Base-by-base conservation (phyloP, 352 stramenopile genomes). In the Phytophthora pinifolia region DNA sequence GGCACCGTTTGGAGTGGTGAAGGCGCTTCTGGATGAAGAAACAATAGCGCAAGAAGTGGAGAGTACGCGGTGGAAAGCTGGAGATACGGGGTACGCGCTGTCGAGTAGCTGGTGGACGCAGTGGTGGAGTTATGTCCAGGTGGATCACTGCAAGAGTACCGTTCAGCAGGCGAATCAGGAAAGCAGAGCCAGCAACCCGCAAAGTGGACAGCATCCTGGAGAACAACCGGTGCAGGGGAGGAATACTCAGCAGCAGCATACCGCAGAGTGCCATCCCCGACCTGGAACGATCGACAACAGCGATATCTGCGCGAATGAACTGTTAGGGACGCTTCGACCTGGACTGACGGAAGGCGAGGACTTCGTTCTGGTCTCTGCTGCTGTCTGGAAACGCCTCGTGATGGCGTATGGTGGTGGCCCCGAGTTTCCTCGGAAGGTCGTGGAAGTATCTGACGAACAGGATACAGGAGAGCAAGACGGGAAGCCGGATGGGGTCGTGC, bases 371-470 rank as follows among this genome's bases (percentile, higher is more conserved):
- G 62, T 89, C 0, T 45, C 71, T 0, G 22, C 49, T 37, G 6
- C 9, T 3, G 58, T 89, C 8, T 92, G 82, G 82, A 72, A 64
- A 12, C 72, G 70, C 10, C 65, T 92, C 5, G 35, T 78, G 9
- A 49, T 77, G 46, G 41, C 76, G 0, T 89, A 89, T 34, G 77
- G 77, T 34, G 75, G 77, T 10, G 79, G 79, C 1, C 79, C 76
- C 0, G 72, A 76, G 29, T 69, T 88, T 36, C 69, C 79, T 3
- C 79, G 82, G 4, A 78, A 73, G 35, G 53, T 88, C n/a, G 32
- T 74, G 2, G 49, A 43, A 1, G 47, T 65, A 0, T 36, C 20
- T 37, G 20, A 60, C 3, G 55, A 65, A 15, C 50, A 61, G n/a
- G 32, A 44, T 3, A 17, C 50, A 17, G 36, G 57, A 35, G 59